Conservation (phyloP, 305 asterid genomes). For the Ruellia speciosa region DNA sequence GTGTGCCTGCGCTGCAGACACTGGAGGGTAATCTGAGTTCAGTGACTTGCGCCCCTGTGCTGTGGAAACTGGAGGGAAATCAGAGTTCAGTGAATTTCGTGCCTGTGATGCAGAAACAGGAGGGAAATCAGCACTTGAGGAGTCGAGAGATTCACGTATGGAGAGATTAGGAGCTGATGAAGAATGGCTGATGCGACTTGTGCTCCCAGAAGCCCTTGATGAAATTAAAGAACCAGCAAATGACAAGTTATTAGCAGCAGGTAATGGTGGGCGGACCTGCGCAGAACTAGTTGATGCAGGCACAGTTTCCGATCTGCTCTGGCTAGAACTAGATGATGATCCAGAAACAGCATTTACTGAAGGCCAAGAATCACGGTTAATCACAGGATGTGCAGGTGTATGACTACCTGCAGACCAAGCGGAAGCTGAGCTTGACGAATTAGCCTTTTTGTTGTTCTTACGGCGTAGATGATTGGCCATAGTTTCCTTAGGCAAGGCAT, state of each 20-base stretch:
- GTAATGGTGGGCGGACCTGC: constrained; percentile 31
- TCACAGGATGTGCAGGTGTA: constrained; percentile 24
- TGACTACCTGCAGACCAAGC: constrained; percentile 45
- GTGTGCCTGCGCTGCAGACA: constrained; percentile 36
- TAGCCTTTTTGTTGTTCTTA: constrained; percentile 34
- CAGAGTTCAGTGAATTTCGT: constrained; percentile 28
- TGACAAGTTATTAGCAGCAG: constrained; percentile 28
- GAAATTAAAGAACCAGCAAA: constrained; percentile 38
- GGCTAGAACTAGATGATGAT: constrained; percentile 48
- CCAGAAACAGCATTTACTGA: constrained; percentile 47
- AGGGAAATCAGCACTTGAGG: constrained; percentile 58
- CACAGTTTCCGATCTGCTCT: constrained; percentile 33
- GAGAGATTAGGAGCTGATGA: constrained; percentile 80
- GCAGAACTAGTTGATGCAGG: constrained; percentile 31
- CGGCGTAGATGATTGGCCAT: constrained; percentile 73
- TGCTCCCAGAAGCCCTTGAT: constrained; percentile 41
- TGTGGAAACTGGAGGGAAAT: constrained; percentile 72
- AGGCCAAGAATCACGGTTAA: constrained; percentile 39
- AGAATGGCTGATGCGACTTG: constrained; percentile 50
- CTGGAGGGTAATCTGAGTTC: constrained; percentile 6
- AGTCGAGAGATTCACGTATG: constrained; percentile 34
- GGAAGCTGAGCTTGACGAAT: constrained; percentile 34
- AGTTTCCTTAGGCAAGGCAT: constrained; percentile 35
- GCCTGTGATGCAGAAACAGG: constrained; percentile 59
- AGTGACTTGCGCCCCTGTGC: constrained; percentile 41